Evolutionary conservation across 1,284 basidiomycete genomes (phyloP), one percentile per base, ranked within the genome.

Genomic region (Neonothopanus nambi): DNA sequence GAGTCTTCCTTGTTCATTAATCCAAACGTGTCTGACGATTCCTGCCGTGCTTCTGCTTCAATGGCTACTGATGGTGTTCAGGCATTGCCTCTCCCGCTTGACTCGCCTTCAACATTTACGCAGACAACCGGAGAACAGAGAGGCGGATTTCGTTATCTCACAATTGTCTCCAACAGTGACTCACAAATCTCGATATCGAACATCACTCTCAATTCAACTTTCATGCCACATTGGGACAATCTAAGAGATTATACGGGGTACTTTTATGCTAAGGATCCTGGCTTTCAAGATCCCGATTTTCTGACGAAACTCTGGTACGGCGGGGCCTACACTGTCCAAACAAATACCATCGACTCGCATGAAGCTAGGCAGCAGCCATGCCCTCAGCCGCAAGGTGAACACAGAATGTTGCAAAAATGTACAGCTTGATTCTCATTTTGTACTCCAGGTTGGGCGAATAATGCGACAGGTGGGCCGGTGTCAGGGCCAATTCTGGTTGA

Each of bases 241-340:
- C 61, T 80, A 54, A 64, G 73, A 30, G 71, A 74, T 28, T 80
- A 80, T 56, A 68, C 69, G 12, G 79, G 79, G 5, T 80, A 79
- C 57, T 81, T 80, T 65, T 79, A 66, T 48, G 70, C 78, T 1
- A 54, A 60, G 3, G 76, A 80, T 55, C 33, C 3, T 0, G 64
- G 55, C 1, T 77, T 70, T 48, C 68, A 73, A 36, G 78, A 80
- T 61, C 58, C 65, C n/a, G 65, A 77, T 54, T 79, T 78, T 57
- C 60, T 78, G 57, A 79, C 74, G 17, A 63, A 78, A 66, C 58
- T 79, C 18, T 81, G 79, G 78, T 81, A 80, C 57, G 73, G 78
- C 2, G 79, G 77, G 5, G 77, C 77, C 17, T 80, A 80, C 55
- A 80, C 78, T 2, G 73, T 80, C n/a, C 77, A 80, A 59, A 78